Conservation (phyloP, 208 protist genomes). For the Phytomonas serpens region DNA sequence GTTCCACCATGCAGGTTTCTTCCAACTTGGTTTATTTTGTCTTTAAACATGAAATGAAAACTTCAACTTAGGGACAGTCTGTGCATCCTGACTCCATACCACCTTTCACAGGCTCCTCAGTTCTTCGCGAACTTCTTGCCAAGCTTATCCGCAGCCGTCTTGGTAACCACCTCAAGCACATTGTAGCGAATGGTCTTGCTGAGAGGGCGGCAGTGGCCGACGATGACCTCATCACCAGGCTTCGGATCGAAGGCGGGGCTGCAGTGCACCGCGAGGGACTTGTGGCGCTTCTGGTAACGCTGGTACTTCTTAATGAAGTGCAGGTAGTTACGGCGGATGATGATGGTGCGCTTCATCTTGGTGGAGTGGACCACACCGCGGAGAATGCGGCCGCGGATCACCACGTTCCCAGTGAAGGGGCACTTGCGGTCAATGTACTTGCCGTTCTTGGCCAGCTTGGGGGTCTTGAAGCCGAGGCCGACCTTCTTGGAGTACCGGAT, state of each 20-base stretch:
- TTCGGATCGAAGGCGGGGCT: slow-evolving; percentile 98
- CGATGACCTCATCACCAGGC: slow-evolving; percentile 97
- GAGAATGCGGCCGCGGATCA: slow-evolving; percentile 99
- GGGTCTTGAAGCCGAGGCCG: slow-evolving; percentile 99
- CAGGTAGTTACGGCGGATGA: slow-evolving; percentile 99
- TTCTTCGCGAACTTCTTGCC: slow-evolving; percentile 87
- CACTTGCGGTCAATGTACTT: slow-evolving; percentile 99
- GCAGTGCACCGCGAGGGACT: slow-evolving; percentile 97
- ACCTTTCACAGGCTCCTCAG: slow-evolving; percentile 19
- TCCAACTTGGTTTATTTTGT: not conserved
- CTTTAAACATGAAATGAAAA: not conserved
- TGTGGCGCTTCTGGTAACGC: slow-evolving; percentile 99
- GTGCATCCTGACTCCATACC: not conserved
- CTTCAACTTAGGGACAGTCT: not conserved
- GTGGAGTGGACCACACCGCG: slow-evolving; percentile 96
- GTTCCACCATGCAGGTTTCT: not conserved
- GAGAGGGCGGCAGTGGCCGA: slow-evolving; percentile 99
- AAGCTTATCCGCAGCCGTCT: slow-evolving; percentile 77
- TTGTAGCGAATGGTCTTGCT: slow-evolving; percentile 99
- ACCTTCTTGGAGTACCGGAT: slow-evolving; percentile 95
- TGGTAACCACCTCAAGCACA: slow-evolving; percentile 94
- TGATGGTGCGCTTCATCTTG: slow-evolving; percentile 98
- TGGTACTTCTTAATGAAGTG: slow-evolving; percentile 99
- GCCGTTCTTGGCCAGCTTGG: slow-evolving; percentile 96
- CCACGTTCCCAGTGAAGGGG: slow-evolving; percentile 99